Percentiles rank a stretch among this genome's conserved stretches.
Evolutionary conservation across 495 filamentous ascomycete genomes (phyloP).

Genomic region (Tetracladium marchalianum): DNA sequence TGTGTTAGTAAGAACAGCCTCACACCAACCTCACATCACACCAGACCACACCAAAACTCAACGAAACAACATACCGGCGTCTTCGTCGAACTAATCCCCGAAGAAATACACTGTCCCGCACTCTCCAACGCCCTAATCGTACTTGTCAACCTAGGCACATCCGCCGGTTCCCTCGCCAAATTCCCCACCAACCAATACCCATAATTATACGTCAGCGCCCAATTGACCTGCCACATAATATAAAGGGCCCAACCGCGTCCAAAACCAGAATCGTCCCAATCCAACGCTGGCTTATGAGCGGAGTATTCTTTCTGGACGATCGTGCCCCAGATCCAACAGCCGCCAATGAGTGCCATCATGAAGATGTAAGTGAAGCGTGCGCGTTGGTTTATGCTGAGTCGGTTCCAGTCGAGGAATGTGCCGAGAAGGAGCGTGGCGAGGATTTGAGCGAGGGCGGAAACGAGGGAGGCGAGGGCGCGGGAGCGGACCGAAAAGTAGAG

Average conservation of each 20-base stretch:
- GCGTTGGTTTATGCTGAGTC: conserved; percentile 33
- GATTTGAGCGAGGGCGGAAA: conserved; percentile 49
- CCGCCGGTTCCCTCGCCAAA: conserved; percentile 15
- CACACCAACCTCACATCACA: neutral
- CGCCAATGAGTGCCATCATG: conserved; percentile 25
- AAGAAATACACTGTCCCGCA: conserved; percentile 19
- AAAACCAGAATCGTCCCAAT: conserved; percentile 47
- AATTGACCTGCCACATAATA: conserved; percentile 35
- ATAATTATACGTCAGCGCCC: conserved; percentile 19
- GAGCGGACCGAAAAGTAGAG: conserved; percentile 54
- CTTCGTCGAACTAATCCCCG: conserved; percentile 19
- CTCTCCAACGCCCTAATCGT: conserved; percentile 16
- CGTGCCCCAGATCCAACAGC: conserved; percentile 54
- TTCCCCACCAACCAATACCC: conserved; percentile 19
- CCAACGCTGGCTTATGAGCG: conserved; percentile 38
- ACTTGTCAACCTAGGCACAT: conserved; percentile 12
- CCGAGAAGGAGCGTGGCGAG: conserved; percentile 47
- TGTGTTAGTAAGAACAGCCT: neutral
- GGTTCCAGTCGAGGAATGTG: conserved; percentile 40
- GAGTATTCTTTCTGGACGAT: conserved; percentile 43
- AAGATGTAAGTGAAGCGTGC: conserved; percentile 6
- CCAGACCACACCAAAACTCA: neutral
- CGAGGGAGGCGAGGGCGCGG: conserved; percentile 50
- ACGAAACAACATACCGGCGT: conserved; percentile 8
- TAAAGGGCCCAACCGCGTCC: conserved; percentile 48